Conservation (phyloP, 306 rosid species). For the Citrullus mucosospermus region DNA sequence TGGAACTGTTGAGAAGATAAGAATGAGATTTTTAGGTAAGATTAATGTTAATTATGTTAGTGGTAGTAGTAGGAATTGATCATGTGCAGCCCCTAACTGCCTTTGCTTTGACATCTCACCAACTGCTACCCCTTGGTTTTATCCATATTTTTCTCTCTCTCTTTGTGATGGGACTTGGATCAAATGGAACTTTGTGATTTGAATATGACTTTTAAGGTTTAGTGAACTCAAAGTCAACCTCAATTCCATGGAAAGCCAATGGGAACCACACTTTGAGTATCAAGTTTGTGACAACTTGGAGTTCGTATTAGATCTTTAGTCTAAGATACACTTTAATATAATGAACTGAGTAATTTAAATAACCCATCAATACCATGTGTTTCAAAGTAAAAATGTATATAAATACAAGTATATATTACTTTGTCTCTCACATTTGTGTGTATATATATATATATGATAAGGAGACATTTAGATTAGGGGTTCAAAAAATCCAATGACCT, state of each 20-base stretch:
- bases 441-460: too few species aligned
- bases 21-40: neutral
- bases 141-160: neutral
- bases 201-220: neutral
- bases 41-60: neutral
- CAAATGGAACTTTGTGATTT: neutral
- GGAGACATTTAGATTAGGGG: too few species aligned
- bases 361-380: neutral
- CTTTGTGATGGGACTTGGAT: neutral
- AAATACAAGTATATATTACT: too few species aligned
- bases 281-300: neutral
- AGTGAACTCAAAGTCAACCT: constrained; percentile 1
- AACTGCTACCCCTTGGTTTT: neutral
- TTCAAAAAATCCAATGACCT: too few species aligned
- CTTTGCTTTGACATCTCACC: constrained; percentile 6
- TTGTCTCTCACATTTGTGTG: too few species aligned
- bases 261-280: neutral
- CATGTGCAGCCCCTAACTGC: constrained; percentile 1
- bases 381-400: too few species aligned
- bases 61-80: neutral
- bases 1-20: neutral
- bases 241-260: neutral
- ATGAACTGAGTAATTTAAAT: neutral
- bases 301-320: neutral
- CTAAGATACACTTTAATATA: neutral